Base-by-base conservation (phyloP, 129 eudicot species). In the Chrysanthemum seticuspe region DNA sequence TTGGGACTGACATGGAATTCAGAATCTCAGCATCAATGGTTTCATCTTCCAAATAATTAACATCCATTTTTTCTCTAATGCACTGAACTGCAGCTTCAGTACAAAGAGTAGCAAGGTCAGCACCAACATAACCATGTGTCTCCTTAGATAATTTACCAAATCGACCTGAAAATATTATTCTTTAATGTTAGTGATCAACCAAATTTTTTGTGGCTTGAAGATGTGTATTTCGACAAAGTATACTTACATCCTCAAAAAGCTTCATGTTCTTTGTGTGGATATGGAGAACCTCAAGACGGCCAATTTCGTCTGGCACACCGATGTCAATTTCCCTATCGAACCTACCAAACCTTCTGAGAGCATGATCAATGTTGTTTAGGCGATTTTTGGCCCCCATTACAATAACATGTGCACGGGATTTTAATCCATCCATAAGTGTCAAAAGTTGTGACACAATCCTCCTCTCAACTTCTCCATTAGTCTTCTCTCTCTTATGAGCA, bases 41-140 rank as follows among this genome's bases (percentile, higher is more conserved):
- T 5, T 85, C 90, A 77, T 88, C 87, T 69, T 85, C 95, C 81
- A 85, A 79, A 58, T 85, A 88, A 57, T 85, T 88, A 53, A 83
- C 86, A 73, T 85, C 88, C 90, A 88, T 88, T 70, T 88, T 88
- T 71, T 88, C 91, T 79, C 91, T 79, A 75, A 88, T 88, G 84
- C 95, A 88, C 71, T 88, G 96, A 71, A 88, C 91, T 61, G 96
- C 96, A 70, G 91, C 88, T 84, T 88, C 95, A 59, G 95, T 88
- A 65, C 91, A 88, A 36, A 88, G 95, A 67, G 95, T 88, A 66
- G 91, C 91, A 59, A 88, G 86, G 58, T 85, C 95, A 29, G 91
- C 91, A 81, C 95, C 87, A 40, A 89, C 92, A 75, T 82, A 86
- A 29, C 91, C 89, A 73, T 84, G 92, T 34, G 89, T 86, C 54